phyloP scores from a whole-genome alignment of 306 rosid genomes.

The Dalbergia oliveri region DNA sequence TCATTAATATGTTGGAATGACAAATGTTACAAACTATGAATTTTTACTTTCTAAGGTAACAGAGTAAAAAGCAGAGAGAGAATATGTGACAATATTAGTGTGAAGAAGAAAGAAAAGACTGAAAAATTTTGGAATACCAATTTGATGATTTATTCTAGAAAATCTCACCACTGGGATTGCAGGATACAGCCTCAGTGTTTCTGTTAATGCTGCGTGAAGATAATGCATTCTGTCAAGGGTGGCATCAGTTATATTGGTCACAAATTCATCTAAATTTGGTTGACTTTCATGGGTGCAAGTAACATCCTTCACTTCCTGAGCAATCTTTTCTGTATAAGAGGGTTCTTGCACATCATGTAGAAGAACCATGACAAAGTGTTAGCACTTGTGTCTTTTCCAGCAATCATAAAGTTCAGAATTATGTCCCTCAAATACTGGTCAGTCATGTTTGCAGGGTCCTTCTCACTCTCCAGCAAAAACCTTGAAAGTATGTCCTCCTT shows the following conservation, averaged over 20 bases:
- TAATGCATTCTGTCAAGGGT: constrained; percentile 76
- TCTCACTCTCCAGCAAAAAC: constrained; percentile 75
- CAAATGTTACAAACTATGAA: too few relatives aligned
- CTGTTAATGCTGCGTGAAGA: constrained; percentile 84
- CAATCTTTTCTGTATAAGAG: constrained; percentile 72
- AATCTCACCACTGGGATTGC: constrained; percentile 64
- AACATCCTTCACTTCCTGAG: constrained; percentile 64
- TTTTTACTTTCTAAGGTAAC: too few relatives aligned
- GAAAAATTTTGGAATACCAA: constrained; percentile 37
- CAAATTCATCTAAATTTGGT: constrained; percentile 53
- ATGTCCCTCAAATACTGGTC: constrained; percentile 75
- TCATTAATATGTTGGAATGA: too few relatives aligned
- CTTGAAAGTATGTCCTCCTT: constrained; percentile 87
- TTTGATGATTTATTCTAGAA: not conserved
- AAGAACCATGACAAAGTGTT: constrained; percentile 85
- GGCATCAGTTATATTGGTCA: constrained; percentile 60
- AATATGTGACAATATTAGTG: too few relatives aligned
- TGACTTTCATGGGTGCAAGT: constrained; percentile 51
- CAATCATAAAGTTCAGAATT: constrained; percentile 74
- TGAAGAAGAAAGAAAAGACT: too few relatives aligned
- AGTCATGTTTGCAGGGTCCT: constrained; percentile 61
- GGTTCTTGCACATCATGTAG: constrained; percentile 82
- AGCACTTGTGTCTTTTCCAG: constrained; percentile 83
- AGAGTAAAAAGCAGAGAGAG: too few relatives aligned
- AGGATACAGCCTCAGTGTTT: constrained; percentile 86